A percentile compares a stretch with the other conserved stretches of the same genome.
Conservation (phyloP, 805 yeast genomes). For the Suhomyces xylopsoci region DNA sequence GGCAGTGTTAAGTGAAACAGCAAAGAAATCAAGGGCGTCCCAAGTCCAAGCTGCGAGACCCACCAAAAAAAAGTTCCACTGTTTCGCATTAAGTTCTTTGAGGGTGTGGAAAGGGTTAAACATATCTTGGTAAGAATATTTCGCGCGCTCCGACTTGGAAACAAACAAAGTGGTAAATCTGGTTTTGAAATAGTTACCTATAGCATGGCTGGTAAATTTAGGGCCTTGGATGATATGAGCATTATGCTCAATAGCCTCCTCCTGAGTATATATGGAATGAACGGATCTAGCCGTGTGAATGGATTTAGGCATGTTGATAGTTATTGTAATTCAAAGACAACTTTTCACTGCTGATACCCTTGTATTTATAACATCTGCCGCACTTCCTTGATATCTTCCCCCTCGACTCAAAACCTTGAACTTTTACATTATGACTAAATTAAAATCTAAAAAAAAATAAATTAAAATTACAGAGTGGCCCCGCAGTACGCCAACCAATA, state of each 20-base stretch:
- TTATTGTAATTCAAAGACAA: not conserved
- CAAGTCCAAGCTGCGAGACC: constrained; percentile 62
- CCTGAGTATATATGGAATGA: constrained; percentile 8
- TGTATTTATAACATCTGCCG: not conserved
- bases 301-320: constrained; percentile 1
- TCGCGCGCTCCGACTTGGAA: constrained; percentile 41
- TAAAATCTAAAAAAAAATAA: no score
- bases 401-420: no score
- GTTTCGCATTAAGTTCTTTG: constrained; percentile 43
- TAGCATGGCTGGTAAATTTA: constrained; percentile 25
- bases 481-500: no score
- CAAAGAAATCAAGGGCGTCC: constrained; percentile 65
- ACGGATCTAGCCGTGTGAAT: constrained; percentile 2
- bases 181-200: constrained; percentile 37
- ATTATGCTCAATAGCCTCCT: constrained; percentile 10
- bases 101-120: constrained; percentile 66
- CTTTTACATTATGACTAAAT: no score
- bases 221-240: constrained; percentile 23
- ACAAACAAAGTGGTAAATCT: constrained; percentile 49
- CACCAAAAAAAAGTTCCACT: constrained; percentile 54
- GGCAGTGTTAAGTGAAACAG: constrained; percentile 51
- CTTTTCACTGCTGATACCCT: not conserved
- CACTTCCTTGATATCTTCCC: no score
- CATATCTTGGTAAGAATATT: constrained; percentile 35
- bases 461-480: no score